Evolutionary conservation across 2,329 filamentous ascomycete species (phyloP), one percentile per base, ranked within the genome.

Genomic region (Penicillium thymicola): DNA sequence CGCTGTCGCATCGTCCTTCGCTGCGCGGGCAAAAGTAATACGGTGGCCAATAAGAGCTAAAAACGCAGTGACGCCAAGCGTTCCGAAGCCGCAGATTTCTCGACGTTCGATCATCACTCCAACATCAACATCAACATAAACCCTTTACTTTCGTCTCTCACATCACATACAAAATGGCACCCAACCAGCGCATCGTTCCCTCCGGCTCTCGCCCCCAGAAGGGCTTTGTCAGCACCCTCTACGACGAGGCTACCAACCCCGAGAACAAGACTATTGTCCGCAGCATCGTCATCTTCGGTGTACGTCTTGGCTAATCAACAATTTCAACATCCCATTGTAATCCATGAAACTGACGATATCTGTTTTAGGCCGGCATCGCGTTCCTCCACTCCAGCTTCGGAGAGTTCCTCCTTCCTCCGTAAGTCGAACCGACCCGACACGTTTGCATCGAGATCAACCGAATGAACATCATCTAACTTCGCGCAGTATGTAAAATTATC

Each of bases 191-290:
- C 60, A 68, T 81, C 60, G 71, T 78, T 58, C 78, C 83, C 65
- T 80, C 84, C 64, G 76, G 76, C 65, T 74, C 76, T 43, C 68
- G 71, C 48, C 71, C 69, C 55, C 70, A 72, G 64, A 71, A 75
- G 66, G 82, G 86, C 61, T 80, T 84, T 72, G 64, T 88, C 62
- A 78, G 77, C 65, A 79, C 78, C 55, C 79, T 83, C 63, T 89
- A 88, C 74, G 79, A 82, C 59, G 78, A 84, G 63, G 68, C 89
- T 68, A 89, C 85, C 54, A 82, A 83, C 28, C 74, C 86, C 34
- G 87, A 90, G 70, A 89, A 90, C 74, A 81, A 85, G 47, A 82
- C 85, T 55, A 82, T 89, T 55, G 86, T 89, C 58, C 82, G 84
- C 66, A 89, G 86, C 70, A 76, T 89, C 64, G 79, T 83, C 61